Evolutionary conservation across 495 filamentous ascomycete species (phyloP).

Genomic region (Astrocystis sublimbata): DNA sequence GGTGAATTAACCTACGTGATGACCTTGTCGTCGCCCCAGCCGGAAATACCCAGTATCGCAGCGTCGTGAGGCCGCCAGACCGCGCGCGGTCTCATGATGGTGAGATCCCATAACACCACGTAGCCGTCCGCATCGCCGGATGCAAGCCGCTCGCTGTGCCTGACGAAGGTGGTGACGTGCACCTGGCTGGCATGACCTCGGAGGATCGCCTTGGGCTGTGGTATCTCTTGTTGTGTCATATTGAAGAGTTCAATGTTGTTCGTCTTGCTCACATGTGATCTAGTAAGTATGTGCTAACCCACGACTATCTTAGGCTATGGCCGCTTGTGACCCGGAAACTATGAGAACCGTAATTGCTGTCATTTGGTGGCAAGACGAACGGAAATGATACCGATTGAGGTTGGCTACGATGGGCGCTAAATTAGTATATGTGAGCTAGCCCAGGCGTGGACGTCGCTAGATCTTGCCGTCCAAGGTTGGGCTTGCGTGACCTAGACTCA

Average conservation of each 20-base stretch:
- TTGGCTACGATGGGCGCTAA: neutral
- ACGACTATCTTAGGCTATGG: neutral
- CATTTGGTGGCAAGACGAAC: neutral
- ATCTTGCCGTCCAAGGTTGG: neutral
- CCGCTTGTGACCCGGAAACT: neutral
- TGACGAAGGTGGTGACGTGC: conserved; percentile 74
- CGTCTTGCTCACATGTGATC: no score
- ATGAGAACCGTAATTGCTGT: neutral
- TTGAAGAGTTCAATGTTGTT: neutral
- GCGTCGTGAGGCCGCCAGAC: conserved; percentile 88
- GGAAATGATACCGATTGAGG: neutral
- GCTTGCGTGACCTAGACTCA: neutral
- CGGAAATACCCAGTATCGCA: conserved; percentile 71
- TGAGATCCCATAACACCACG: conserved; percentile 81
- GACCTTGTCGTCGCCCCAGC: conserved; percentile 61
- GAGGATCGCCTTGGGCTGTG: conserved; percentile 80
- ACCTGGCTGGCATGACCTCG: conserved; percentile 84
- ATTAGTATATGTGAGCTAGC: neutral
- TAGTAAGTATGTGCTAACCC: neutral
- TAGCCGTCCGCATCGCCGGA: conserved; percentile 92
- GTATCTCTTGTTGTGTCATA: conserved; percentile 43
- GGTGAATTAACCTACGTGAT: conserved; percentile 67
- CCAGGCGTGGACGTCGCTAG: neutral
- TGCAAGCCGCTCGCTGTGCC: conserved; percentile 70
- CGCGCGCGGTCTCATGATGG: conserved; percentile 75